Base-by-base conservation (phyloP, 495 filamentous ascomycete genomes). In the Neurospora sp. region DNA sequence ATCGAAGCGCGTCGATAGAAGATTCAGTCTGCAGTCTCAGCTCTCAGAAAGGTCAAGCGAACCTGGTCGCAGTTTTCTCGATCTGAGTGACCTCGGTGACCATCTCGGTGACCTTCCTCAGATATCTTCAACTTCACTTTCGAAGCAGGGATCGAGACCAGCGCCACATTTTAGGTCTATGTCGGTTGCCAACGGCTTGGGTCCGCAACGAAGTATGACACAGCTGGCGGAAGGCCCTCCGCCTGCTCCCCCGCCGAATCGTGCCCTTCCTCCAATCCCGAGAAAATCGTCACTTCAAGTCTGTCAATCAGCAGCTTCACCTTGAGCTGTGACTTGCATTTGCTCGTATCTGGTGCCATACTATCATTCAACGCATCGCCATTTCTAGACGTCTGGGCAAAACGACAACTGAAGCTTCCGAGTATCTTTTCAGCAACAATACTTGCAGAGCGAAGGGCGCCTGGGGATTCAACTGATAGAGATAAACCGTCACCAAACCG, bases 251-350 rank as follows among this genome's bases (percentile, higher is more conserved):
- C 90, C 90, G 19, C 90, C 90, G 13, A 89, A 85, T 24, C 86
- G 85, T 70, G 89, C 90, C 0, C 83, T 92, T 5, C 90, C 90
- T 8, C 88, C 90, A 6, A 83, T 92, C 13, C 90, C 90, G 15
- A 73, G 72, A 21, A 76, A 72, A 40, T 36, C 73, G 24, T 62
- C 54, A 11, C 38, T 31, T 31, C 38, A 71, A 28, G 70, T 31
- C 17, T 42, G 70, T 31, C 34, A 42, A 5, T 39, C 38, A 70
- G 42, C 38, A 10, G 31, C 31, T 42, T 42, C 34, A 11, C 38
- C 42, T 42, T 71, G 39, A 71, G 19, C 38, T 28, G 24, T 39
- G 34, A 11, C 19, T 10, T 37, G 6, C 5, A 37, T 5, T 43
- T 21, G n/a, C n/a, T 43, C 69, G 2, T 70, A 37, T 70, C 69